Conservation (phyloP, 2,329 filamentous ascomycete species). For the Pyrenophora tritici-repentis region DNA sequence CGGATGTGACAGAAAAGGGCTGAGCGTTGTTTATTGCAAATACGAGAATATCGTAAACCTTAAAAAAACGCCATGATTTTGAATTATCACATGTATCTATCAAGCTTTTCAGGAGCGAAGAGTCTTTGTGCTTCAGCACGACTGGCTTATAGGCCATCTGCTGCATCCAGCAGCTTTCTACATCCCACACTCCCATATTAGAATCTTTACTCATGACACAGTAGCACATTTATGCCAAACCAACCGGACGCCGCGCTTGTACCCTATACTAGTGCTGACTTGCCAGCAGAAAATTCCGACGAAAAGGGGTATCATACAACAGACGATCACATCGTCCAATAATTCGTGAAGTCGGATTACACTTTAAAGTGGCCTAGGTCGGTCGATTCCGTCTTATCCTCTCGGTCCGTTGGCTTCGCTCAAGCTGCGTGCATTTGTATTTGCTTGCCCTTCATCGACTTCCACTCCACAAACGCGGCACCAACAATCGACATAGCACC, state of each 20-base stretch:
- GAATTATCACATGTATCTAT: background rate
- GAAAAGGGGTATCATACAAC: slow-evolving; percentile 11
- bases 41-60: too few relatives aligned
- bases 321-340: background rate
- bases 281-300: background rate
- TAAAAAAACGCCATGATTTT: background rate
- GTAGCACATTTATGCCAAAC: slow-evolving; percentile 1
- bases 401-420: background rate
- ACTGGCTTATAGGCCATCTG: background rate
- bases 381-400: background rate
- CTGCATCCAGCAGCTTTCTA: background rate
- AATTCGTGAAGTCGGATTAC: background rate
- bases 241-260: slow-evolving; percentile 10
- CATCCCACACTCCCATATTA: slow-evolving; percentile 1
- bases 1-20: too few relatives aligned
- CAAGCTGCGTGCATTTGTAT: slow-evolving; percentile 47
- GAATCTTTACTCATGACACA: background rate
- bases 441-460: slow-evolving; percentile 65
- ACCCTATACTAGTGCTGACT: slow-evolving; percentile 6
- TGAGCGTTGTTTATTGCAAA: too few relatives aligned
- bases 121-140: background rate
- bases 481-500: slow-evolving; percentile 61
- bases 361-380: background rate
- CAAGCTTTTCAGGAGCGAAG: slow-evolving; percentile 10
- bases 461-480: slow-evolving; percentile 65